Evolutionary conservation across 768 basidiomycete species (phyloP), one percentile per base, ranked within the genome.

Genomic region (Lentinula edodes): DNA sequence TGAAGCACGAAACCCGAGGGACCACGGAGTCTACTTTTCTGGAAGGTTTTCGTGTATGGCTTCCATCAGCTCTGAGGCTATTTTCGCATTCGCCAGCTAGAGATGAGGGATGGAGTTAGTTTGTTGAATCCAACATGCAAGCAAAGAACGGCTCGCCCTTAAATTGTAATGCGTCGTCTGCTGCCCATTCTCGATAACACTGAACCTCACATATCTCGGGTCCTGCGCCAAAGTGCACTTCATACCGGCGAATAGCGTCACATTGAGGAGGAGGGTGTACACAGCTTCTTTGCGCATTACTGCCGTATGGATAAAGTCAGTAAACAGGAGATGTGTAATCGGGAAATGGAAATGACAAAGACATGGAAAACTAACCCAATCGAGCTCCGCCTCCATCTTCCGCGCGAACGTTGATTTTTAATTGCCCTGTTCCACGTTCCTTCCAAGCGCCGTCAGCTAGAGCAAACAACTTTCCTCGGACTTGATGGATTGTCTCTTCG

Each of bases 251-350:
- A 92, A 93, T 57, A 93, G 75, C 52, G 87, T 83, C 53, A 87
- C 83, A 66, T 93, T 93, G 48, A 93, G 76, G 61, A 93, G 68
- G 57, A 92, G 72, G 2, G 88, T 79, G 69, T 85, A 88, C 18
- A 92, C 90, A 0, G 90, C 91, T 66, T 93, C 91, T 71, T 91
- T 92, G 63, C 91, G 83, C 90, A 93, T 91, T 18, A 93, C 91
- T 92, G 66, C 18, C 3, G 61, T 38, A 42, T 52, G 23, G 18
- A 56, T 56, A 53, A 53, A 35, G 41, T 34, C 71, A 50, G 53
- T 16, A 60, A 48, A 8, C 2, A 28, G 28, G 28, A 28, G 28
- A 1, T 28, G 28, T 28, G 28, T 16, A 35, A 62, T 52, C 10
- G 13, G 10, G 12, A 8, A 38, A 55, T 18, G 10, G 12, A 8